A percentile compares a stretch with the other conserved stretches of the same genome.
Conservation (phyloP, 352 stramenopile species). For the Phytophthora pseudosyringae region DNA sequence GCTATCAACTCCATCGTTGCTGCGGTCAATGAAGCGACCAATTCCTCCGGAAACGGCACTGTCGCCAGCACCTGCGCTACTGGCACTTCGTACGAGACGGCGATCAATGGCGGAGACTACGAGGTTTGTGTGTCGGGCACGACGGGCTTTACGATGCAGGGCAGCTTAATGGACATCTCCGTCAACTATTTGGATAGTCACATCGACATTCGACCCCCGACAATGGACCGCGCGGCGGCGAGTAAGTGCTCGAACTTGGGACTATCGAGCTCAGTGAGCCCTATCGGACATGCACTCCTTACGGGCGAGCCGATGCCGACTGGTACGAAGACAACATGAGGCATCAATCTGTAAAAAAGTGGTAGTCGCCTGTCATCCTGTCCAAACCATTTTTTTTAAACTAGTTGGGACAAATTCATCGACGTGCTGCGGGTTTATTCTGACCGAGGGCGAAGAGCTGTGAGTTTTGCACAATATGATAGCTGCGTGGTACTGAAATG, state of each 20-base stretch:
- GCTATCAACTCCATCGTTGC: conserved; percentile 25
- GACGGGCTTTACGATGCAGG: conserved; percentile 20
- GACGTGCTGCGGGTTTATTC: too few relatives aligned
- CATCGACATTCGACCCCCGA: conserved; percentile 15
- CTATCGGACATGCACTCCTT: conserved; percentile 8
- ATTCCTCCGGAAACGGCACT: conserved; percentile 3
- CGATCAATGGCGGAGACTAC: conserved; percentile 16
- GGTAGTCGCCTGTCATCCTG: neutral
- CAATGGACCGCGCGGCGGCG: neutral
- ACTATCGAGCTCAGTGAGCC: conserved; percentile 8
- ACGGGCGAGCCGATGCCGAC: conserved; percentile 17
- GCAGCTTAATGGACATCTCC: conserved; percentile 27
- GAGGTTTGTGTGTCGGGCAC: conserved; percentile 20
- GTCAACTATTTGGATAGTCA: conserved; percentile 22
- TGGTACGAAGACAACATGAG: neutral
- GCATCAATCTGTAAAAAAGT: conserved; percentile 2
- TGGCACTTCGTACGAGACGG: conserved; percentile 6
- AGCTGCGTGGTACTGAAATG: neutral
- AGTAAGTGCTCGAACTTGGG: conserved; percentile 2
- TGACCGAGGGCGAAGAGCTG: neutral
- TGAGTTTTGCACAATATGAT: too few relatives aligned
- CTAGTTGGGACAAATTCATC: neutral
- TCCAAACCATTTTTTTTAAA: neutral
- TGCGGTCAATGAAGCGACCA: conserved; percentile 14
- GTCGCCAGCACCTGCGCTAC: neutral